Percentiles rank a stretch among this genome's conserved stretches.
These are phyloP conservation scores for Boeremia lycopersici DNA, from an alignment of 2,329 filamentous ascomycete species.

Conservation along the genomic window DNA sequence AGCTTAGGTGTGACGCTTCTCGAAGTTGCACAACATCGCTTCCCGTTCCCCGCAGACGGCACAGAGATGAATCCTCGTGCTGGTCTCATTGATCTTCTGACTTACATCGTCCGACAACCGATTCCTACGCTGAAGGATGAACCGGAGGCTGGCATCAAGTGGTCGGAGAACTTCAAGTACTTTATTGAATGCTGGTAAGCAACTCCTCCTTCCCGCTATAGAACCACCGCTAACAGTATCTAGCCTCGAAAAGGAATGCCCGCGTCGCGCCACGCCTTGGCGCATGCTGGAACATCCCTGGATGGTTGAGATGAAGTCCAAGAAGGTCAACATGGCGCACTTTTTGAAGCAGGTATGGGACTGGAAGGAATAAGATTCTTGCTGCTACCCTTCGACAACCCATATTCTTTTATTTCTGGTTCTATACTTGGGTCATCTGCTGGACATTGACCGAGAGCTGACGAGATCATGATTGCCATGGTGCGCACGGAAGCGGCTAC, in stretches of 20 bases:
- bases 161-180: constrained; percentile 98
- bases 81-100: constrained; percentile 91
- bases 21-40: constrained; percentile 99
- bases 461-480: constrained; percentile 5
- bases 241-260: constrained; percentile 92
- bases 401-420: constrained; percentile 26
- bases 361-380: constrained; percentile 71
- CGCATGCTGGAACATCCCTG: constrained; percentile 98
- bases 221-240: constrained; percentile 28
- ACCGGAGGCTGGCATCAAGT: constrained; percentile 83
- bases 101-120: constrained; percentile 94
- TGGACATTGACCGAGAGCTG: constrained; percentile 42
- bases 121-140: constrained; percentile 97
- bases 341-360: constrained; percentile 97
- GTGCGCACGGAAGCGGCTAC: neutral
- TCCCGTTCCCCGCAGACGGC: constrained; percentile 96
- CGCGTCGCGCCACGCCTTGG: constrained; percentile 89
- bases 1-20: constrained; percentile 93
- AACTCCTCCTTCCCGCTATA: neutral
- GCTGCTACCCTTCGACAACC: constrained; percentile 8
- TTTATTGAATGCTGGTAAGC: constrained; percentile 99
- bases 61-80: constrained; percentile 94
- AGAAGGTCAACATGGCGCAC: constrained; percentile 96
- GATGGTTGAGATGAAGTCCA: constrained; percentile 95
- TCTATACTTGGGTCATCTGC: constrained; percentile 41